Percentiles rank a stretch among this genome's conserved stretches.
phyloP scores from a whole-genome alignment of 1,139 yeast species.

The Yamadazyma triangularis region DNA sequence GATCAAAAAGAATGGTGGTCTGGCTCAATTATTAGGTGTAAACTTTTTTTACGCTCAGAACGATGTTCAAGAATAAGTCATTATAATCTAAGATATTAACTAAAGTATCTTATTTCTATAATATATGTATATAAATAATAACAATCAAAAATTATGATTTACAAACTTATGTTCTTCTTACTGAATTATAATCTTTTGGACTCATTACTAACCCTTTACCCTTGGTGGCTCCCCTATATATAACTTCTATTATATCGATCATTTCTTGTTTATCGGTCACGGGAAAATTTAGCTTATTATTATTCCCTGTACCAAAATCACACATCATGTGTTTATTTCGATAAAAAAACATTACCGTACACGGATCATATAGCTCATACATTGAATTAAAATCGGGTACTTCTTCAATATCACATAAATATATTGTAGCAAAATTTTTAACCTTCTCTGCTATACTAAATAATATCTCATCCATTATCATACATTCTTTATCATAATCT shows the following conservation, averaged over 20 bases:
- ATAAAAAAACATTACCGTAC: conserved; percentile 89
- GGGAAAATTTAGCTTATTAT: conserved; percentile 82
- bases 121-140: no score
- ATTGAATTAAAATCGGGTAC: conserved; percentile 90
- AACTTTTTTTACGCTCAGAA: conserved; percentile 80
- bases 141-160: no score
- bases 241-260: conserved; percentile 85
- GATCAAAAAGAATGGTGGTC: conserved; percentile 56
- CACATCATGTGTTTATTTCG: conserved; percentile 97
- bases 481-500: conserved; percentile 71
- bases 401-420: conserved; percentile 81
- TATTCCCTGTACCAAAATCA: conserved; percentile 97
- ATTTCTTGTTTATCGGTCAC: conserved; percentile 82
- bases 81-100: no score
- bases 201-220: conserved; percentile 91
- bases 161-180: no score
- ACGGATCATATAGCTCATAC: conserved; percentile 90
- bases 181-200: conserved; percentile 59
- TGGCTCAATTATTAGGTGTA: conserved; percentile 61
- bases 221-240: conserved; percentile 85
- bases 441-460: conserved; percentile 79
- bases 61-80: conserved; percentile 31
- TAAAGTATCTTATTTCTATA: no score
- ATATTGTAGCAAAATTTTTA: conserved; percentile 81
- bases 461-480: conserved; percentile 85